A percentile compares a stretch with the other conserved stretches of the same genome.
Conservation (phyloP, 2,329 filamentous ascomycete genomes). For the Fusarium protoensiforme region DNA sequence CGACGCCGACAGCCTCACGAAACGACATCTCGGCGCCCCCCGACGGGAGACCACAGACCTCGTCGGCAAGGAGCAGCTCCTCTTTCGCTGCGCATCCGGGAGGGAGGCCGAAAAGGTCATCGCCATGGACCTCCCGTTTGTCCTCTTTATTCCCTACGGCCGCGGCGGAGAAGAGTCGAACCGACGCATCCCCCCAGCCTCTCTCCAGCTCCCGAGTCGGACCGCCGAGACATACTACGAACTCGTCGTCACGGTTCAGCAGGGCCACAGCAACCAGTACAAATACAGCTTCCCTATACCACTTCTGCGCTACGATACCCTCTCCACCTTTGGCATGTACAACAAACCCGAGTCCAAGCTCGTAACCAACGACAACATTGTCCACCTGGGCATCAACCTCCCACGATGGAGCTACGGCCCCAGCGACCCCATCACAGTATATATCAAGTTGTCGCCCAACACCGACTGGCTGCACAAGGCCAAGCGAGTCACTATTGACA, state of each 20-base stretch:
- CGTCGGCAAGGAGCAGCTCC: conserved; percentile 93
- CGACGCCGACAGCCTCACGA: conserved; percentile 91
- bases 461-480: conserved; percentile 92
- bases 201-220: conserved; percentile 87
- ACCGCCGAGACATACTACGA: conserved; percentile 99
- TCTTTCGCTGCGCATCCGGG: conserved; percentile 87
- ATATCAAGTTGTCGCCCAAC: conserved; percentile 93
- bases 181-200: conserved; percentile 89
- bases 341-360: conserved; percentile 93
- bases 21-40: conserved; percentile 89
- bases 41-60: conserved; percentile 91
- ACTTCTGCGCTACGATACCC: conserved; percentile 91
- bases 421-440: conserved; percentile 93
- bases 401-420: conserved; percentile 98
- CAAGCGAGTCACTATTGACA: conserved; percentile 90
- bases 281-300: conserved; percentile 94
- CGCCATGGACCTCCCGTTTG: conserved; percentile 96
- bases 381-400: conserved; percentile 90
- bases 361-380: conserved; percentile 86
- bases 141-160: conserved; percentile 96
- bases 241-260: conserved; percentile 93
- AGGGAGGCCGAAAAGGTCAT: conserved; percentile 90
- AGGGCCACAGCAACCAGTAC: conserved; percentile 86
- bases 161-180: conserved; percentile 91
- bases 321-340: conserved; percentile 99